Conservation (phyloP, 78 protist genomes). For the Emiliania huxleyi region DNA sequence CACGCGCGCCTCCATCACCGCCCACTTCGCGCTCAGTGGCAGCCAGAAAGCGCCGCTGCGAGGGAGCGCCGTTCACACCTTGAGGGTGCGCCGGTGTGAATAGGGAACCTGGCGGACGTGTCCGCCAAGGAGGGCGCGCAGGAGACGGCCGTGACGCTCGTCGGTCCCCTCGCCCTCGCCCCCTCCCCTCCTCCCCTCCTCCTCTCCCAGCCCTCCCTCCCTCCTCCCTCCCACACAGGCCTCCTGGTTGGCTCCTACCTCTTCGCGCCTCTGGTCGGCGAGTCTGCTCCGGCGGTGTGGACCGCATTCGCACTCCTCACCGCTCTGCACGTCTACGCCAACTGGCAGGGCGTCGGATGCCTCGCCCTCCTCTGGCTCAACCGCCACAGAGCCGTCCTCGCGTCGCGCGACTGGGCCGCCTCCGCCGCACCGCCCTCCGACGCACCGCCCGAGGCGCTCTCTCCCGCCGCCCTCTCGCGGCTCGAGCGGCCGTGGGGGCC, state of each 20-base stretch:
- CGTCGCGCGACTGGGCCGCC: not conserved
- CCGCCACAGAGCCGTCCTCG: not conserved
- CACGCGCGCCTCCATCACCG: conserved; percentile 49
- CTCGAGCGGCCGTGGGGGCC: not conserved
- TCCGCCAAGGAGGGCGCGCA: conserved; percentile 46
- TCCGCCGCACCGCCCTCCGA: no score
- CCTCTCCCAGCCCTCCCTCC: no score
- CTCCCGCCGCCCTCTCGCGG: not conserved
- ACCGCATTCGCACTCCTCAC: not conserved
- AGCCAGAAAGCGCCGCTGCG: no score
- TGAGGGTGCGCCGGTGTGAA: no score
- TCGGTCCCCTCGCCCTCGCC: no score
- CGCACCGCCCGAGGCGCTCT: not conserved
- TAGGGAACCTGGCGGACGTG: conserved; percentile 53
- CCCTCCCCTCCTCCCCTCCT: no score
- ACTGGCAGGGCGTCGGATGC: not conserved
- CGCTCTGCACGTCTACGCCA: not conserved
- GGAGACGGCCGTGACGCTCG: not conserved
- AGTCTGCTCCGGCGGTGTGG: not conserved
- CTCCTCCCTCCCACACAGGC: no score
- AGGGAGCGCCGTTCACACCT: no score
- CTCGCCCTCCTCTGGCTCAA: not conserved
- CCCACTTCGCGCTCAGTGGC: conserved; percentile 32
- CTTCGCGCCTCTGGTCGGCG: not conserved
- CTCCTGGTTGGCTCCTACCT: not conserved